Evolutionary conservation across 2,329 filamentous ascomycete species (phyloP).

Genomic region (Diplodia corticola): DNA sequence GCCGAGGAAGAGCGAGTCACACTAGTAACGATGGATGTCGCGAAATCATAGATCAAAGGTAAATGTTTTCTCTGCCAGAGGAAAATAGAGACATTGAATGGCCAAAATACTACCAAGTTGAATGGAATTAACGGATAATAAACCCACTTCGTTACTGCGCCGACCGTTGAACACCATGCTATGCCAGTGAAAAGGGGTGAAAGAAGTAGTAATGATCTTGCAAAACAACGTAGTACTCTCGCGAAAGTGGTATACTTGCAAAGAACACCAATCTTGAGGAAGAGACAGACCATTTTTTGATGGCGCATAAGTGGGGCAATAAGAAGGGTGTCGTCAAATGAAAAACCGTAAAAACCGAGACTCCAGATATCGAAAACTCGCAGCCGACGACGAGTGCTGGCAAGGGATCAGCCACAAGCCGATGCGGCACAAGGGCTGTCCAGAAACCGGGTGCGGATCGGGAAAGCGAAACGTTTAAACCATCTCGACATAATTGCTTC

Average conservation of each 20-base stretch:
- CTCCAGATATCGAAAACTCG: neutral
- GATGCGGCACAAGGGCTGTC: neutral
- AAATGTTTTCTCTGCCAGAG: conserved; percentile 10
- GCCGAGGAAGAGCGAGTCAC: neutral
- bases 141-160: conserved; percentile 16
- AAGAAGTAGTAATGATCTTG: neutral
- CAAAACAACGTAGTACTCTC: neutral
- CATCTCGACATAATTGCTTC: conserved; percentile 45
- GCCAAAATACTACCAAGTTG: conserved; percentile 2
- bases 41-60: neutral
- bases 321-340: conserved; percentile 2
- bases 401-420: neutral
- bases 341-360: neutral
- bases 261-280: conserved; percentile 4
- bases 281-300: neutral
- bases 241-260: conserved; percentile 17
- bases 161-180: conserved; percentile 17
- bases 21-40: neutral
- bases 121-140: neutral
- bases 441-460: neutral
- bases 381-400: neutral
- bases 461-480: conserved; percentile 26
- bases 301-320: neutral
- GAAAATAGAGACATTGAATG: neutral
- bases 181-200: conserved; percentile 11